Base-by-base conservation (phyloP, 305 asterid species). In the Rubia peregrina region DNA sequence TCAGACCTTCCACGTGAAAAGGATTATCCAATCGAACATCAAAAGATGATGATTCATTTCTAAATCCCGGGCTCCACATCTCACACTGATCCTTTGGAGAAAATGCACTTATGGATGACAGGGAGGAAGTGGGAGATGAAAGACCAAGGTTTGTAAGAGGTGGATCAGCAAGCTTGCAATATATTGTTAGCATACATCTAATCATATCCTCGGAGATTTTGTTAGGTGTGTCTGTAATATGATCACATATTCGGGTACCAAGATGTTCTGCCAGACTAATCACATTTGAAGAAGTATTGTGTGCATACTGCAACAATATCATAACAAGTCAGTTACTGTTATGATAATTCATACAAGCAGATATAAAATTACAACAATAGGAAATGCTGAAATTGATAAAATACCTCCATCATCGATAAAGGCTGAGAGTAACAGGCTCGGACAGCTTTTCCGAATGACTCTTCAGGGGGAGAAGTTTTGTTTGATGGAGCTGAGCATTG, bases 381-480 rank as follows among this genome's bases (percentile, higher is more conserved):
- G 21, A 60, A 60, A 19, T 40, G 16, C 5, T 60, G 24, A 40
- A 64, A 24, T 1, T 42, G 13, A 72, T 4, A 68, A 38, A 41
- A 68, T 85, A 95, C 99, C 99, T 92, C 98, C 86, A 80, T 82
- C 95, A 89, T 89, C 74, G 97, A 89, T 76, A 92, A 73, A 5
- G 99, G 99, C 61, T 95, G 99, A 75, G 99, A 95, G 79, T 95
- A 94, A 70, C 96, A 95, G 33, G 95, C 88, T 41, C 97, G 95
- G 26, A 93, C 74, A 68, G 90, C 88, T 81, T 83, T 90, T 43
- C 89, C 94, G 51, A 83, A 68, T 56, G 87, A 69, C 75, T 86
- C 96, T n/a, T 78, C 86, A 1, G 88, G 88, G 57, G 88, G 87
- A 49, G 87, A 83, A 56, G 82, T 75, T 84, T 83, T 77, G 80